Percentiles rank a stretch among this genome's conserved stretches.
phyloP scores from a whole-genome alignment of 257 asterid genomes.

The Forsythia viridissima region DNA sequence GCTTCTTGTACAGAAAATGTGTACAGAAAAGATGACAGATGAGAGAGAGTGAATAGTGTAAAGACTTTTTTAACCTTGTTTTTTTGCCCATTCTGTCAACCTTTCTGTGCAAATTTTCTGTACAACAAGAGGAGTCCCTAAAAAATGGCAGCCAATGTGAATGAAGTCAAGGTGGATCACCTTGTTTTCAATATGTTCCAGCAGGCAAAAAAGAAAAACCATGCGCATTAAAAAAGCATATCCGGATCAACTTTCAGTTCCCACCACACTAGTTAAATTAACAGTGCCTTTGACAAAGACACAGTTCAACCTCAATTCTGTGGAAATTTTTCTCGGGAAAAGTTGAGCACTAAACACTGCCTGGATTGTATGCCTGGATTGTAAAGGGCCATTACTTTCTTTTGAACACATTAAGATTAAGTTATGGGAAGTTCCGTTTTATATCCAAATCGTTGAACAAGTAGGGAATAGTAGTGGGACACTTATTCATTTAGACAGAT shows the following conservation, averaged over 20 bases:
- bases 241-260: background rate
- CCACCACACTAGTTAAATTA: background rate
- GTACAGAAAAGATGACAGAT: too few relatives aligned
- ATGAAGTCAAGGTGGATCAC: background rate
- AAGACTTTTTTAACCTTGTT: too few relatives aligned
- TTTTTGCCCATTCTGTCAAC: too few relatives aligned
- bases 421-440: background rate
- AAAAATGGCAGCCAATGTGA: conserved; percentile 2
- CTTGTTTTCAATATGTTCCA: background rate
- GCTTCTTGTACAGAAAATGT: too few relatives aligned
- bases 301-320: background rate
- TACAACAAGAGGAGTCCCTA: too few relatives aligned
- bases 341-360: background rate
- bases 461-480: background rate
- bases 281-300: background rate
- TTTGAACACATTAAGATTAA: too few relatives aligned
- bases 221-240: background rate
- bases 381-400: background rate
- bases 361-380: background rate
- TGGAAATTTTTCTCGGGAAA: background rate
- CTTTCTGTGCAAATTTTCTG: too few relatives aligned
- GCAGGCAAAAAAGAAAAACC: background rate
- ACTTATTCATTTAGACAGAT: too few relatives aligned
- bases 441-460: background rate
- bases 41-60: too few relatives aligned